A percentile compares a stretch with the other conserved stretches of the same genome.
phyloP scores from a whole-genome alignment of 2,329 filamentous ascomycete species.

The Metarhizium anisopliae region DNA sequence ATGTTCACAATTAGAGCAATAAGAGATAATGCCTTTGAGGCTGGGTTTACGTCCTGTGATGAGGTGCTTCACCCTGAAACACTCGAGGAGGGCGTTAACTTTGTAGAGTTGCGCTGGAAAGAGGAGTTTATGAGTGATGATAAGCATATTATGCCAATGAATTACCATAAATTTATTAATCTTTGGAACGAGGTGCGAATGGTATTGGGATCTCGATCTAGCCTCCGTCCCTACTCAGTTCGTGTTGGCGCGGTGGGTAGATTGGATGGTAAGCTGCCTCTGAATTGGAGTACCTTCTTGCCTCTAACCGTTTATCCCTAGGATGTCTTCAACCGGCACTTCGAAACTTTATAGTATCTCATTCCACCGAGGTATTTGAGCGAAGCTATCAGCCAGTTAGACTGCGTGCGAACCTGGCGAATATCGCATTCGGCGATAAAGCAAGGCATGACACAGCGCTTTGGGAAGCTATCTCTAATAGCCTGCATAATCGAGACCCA shows the following conservation, averaged over 20 bases:
- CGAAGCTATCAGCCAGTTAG: slow-evolving; percentile 1
- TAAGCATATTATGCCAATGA: slow-evolving; percentile 2
- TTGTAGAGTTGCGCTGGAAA: not conserved
- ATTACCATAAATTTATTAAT: slow-evolving; percentile 1
- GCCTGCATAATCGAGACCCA: no score
- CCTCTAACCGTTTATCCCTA: not conserved
- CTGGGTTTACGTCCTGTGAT: slow-evolving; percentile 4
- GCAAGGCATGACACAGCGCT: not conserved
- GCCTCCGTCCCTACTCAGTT: slow-evolving; percentile 1
- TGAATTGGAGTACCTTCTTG: not conserved
- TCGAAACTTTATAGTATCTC: slow-evolving; percentile 2
- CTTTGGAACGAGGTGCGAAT: slow-evolving; percentile 3
- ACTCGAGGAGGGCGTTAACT: slow-evolving; percentile 2
- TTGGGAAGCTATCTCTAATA: no score
- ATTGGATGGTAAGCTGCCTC: not conserved
- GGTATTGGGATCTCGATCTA: not conserved
- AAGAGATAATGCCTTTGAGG: slow-evolving; percentile 4
- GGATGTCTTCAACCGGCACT: slow-evolving; percentile 2
- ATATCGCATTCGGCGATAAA: slow-evolving; percentile 4
- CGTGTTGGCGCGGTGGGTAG: slow-evolving; percentile 1
- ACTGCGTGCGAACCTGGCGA: not conserved
- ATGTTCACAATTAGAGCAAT: slow-evolving; percentile 4
- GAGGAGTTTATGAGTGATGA: slow-evolving; percentile 1
- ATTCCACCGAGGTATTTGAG: slow-evolving; percentile 3
- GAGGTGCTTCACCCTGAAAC: slow-evolving; percentile 2